phyloP scores from a whole-genome alignment of 805 yeast species.

The Sporopachydermia quercuum region DNA sequence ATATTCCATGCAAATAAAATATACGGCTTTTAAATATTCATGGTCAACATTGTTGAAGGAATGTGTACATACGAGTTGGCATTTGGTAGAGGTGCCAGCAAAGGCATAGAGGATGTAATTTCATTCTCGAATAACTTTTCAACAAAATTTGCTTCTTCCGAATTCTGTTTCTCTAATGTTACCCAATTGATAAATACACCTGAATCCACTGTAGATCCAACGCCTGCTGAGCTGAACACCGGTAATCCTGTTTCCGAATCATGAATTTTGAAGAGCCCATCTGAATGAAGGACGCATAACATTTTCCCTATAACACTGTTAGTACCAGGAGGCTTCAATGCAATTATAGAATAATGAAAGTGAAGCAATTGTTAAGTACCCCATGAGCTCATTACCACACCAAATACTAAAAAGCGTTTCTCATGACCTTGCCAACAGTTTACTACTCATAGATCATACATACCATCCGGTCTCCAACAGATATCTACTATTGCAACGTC shows the following conservation, averaged over 20 bases:
- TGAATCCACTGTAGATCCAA: constrained; percentile 4
- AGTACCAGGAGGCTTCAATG: constrained; percentile 20
- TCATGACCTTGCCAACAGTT: too few relatives aligned
- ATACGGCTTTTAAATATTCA: too few relatives aligned
- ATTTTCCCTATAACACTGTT: constrained; percentile 18
- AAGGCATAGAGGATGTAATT: constrained; percentile 22
- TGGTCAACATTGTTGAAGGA: too few relatives aligned
- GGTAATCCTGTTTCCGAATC: constrained; percentile 32
- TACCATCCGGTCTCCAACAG: constrained; percentile 26
- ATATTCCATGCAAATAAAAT: too few relatives aligned
- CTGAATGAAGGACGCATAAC: constrained; percentile 31
- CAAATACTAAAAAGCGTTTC: too few relatives aligned
- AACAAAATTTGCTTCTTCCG: constrained; percentile 7
- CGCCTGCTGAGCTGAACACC: constrained; percentile 11
- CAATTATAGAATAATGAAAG: constrained; percentile 20
- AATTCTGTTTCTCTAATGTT: not conserved
- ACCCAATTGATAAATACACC: constrained; percentile 3
- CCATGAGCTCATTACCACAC: too few relatives aligned
- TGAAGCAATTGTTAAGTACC: too few relatives aligned
- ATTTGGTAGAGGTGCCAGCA: constrained; percentile 18
- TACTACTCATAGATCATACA: constrained; percentile 5
- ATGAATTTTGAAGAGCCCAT: constrained; percentile 27
- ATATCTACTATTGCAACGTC: constrained; percentile 6
- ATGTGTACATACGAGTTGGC: constrained; percentile 1
- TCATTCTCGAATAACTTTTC: constrained; percentile 18